phyloP scores from a whole-genome alignment of 192 early-diverging fungal species.

The Backusella macrospora region DNA sequence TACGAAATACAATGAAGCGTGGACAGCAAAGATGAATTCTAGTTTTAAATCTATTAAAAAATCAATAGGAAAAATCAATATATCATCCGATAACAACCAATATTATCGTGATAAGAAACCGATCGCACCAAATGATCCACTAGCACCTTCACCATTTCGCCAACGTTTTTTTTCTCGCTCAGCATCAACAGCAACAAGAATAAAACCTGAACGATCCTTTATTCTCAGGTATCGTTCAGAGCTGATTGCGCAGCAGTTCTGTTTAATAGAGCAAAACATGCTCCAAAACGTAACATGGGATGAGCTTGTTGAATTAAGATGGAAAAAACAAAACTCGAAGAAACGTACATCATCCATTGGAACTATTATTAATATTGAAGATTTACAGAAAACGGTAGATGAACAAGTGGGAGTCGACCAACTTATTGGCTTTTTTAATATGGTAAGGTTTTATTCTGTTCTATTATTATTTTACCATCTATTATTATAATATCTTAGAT shows the following conservation, averaged over 20 bases:
- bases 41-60: conserved; percentile 34
- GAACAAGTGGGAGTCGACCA: conserved; percentile 22
- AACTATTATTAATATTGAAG: not conserved
- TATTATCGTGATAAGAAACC: not conserved
- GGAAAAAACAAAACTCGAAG: conserved; percentile 30
- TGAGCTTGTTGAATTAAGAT: conserved; percentile 54
- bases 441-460: conserved; percentile 18
- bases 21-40: conserved; percentile 32
- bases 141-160: conserved; percentile 1
- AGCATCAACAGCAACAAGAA: not conserved
- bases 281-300: conserved; percentile 56
- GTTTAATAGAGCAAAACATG: conserved; percentile 53
- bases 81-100: not conserved
- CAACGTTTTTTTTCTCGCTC: not conserved
- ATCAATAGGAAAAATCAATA: conserved; percentile 21
- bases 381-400: conserved; percentile 17
- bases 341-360: conserved; percentile 8
- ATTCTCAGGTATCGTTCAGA: conserved; percentile 56
- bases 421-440: conserved; percentile 34
- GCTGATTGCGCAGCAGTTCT: conserved; percentile 55
- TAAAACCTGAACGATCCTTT: conserved; percentile 37
- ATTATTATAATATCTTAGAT: not conserved
- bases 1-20: conserved; percentile 26
- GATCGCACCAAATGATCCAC: not conserved
- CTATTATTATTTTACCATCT: not conserved